These are phyloP conservation scores for Ceratocystis eucalypticola DNA, from an alignment of 2,329 filamentous ascomycete species.

Conservation along the genomic window DNA sequence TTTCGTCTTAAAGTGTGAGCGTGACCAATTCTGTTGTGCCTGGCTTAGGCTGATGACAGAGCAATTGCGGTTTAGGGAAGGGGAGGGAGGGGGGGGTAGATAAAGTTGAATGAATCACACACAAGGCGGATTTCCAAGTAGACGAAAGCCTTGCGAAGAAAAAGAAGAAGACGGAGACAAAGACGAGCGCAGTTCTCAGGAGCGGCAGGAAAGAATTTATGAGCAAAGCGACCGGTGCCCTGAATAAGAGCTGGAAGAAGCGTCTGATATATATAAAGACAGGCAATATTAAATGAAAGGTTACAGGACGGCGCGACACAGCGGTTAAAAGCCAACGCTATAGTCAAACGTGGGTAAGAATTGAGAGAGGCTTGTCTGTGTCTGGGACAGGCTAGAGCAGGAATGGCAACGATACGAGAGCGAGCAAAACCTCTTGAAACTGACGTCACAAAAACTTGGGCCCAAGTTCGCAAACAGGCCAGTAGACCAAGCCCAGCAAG, in stretches of 20 bases:
- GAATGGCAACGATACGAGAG: background rate
- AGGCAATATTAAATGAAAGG: background rate
- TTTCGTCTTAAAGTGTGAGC: slow-evolving; percentile 9
- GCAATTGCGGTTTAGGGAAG: background rate
- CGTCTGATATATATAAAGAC: background rate
- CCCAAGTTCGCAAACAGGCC: background rate
- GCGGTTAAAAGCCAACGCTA: background rate
- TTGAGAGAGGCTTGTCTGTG: background rate
- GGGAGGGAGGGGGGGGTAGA: slow-evolving; percentile 10
- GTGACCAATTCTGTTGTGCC: slow-evolving; percentile 10
- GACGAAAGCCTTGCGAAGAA: slow-evolving; percentile 1
- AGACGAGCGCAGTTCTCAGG: background rate
- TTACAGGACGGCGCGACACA: background rate
- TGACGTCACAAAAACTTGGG: background rate
- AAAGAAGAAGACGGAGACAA: background rate
- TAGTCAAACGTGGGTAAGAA: background rate
- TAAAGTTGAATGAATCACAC: background rate
- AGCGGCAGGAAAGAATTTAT: background rate
- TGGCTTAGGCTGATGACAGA: slow-evolving; percentile 4
- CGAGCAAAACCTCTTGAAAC: background rate
- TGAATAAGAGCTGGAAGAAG: background rate
- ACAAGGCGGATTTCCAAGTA: background rate
- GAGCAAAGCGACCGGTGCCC: background rate
- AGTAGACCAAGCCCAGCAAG: background rate
- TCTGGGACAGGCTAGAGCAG: background rate